Conservation (phyloP, 805 yeast genomes). For the Yarrowia sp. region DNA sequence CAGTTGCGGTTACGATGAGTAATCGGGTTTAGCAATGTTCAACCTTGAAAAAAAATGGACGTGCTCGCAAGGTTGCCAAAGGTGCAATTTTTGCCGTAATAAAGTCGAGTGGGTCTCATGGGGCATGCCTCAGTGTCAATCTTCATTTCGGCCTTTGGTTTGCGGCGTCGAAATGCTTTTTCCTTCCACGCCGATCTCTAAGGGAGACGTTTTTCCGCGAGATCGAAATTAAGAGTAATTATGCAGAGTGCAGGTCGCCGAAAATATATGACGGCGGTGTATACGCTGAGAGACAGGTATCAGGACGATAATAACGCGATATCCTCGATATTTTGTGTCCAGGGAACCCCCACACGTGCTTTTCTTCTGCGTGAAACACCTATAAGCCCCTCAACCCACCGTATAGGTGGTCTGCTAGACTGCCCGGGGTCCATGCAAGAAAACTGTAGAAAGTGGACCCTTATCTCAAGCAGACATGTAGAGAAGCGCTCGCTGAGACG, state of each 20-base stretch:
- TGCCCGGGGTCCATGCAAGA: background rate
- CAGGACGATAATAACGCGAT: background rate
- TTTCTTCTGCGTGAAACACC: background rate
- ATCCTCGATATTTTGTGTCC: background rate
- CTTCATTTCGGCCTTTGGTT: background rate
- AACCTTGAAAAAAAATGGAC: too few species aligned
- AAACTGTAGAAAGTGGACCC: background rate
- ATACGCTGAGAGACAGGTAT: background rate
- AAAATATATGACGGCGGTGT: background rate
- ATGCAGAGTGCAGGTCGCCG: background rate
- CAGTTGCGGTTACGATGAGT: background rate
- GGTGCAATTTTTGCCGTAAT: too few species aligned
- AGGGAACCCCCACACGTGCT: too few species aligned
- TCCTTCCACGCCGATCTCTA: constrained; percentile 21
- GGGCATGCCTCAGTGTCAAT: too few species aligned
- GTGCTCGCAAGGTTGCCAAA: too few species aligned
- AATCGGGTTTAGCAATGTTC: too few species aligned
- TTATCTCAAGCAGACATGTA: background rate
- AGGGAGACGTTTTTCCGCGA: background rate
- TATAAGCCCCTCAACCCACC: too few species aligned
- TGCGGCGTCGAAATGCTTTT: background rate
- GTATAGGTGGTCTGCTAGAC: too few species aligned
- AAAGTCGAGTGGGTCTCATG: too few species aligned
- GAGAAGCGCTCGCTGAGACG: background rate
- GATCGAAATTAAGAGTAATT: background rate